Evolutionary conservation across 805 yeast genomes (phyloP).

Genomic region (Kuraishia molischiana): DNA sequence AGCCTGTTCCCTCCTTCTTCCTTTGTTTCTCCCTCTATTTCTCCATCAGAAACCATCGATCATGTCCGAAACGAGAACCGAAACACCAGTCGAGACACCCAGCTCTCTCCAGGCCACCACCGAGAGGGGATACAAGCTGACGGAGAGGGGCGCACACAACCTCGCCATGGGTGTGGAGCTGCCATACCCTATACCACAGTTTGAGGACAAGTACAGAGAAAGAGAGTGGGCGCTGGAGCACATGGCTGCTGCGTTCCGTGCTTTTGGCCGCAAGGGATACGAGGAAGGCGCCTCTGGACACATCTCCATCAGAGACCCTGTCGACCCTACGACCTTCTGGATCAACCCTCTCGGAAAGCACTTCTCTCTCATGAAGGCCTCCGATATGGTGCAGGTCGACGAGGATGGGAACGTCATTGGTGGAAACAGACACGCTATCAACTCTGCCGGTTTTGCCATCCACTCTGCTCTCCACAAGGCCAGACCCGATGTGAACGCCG

Average conservation of each 20-base stretch:
- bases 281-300: constrained; percentile 82
- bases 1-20: no score
- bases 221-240: constrained; percentile 55
- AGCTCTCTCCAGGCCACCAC: not conserved
- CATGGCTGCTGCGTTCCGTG: constrained; percentile 79
- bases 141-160: constrained; percentile 48
- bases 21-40: no score
- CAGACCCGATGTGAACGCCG: constrained; percentile 63
- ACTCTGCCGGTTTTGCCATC: constrained; percentile 63
- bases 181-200: constrained; percentile 43
- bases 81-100: not conserved
- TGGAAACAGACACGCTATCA: constrained; percentile 39
- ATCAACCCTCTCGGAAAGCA: constrained; percentile 82
- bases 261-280: constrained; percentile 70
- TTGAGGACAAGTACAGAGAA: constrained; percentile 36
- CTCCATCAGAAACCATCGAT: not conserved
- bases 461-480: constrained; percentile 61
- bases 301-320: constrained; percentile 77
- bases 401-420: constrained; percentile 56
- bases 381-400: constrained; percentile 56
- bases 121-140: constrained; percentile 25
- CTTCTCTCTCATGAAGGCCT: constrained; percentile 48
- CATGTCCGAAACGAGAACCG: not conserved
- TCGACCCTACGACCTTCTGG: constrained; percentile 76
- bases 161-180: constrained; percentile 43